Evolutionary conservation across 2,329 filamentous ascomycete genomes (phyloP).

Genomic region (Alternaria incomplexa): DNA sequence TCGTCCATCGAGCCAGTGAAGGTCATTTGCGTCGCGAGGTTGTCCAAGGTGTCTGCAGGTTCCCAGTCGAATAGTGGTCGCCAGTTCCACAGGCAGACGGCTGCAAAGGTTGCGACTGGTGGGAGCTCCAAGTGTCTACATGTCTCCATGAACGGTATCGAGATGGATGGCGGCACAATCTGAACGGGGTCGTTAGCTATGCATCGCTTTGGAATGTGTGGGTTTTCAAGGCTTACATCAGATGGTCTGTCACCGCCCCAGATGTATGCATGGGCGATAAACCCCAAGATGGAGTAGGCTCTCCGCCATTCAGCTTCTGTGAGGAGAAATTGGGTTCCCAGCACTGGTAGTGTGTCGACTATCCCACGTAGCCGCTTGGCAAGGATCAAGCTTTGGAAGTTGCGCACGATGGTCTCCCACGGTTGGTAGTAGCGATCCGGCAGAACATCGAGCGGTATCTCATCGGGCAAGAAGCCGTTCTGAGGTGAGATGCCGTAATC

Average conservation of each 20-base stretch:
- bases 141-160: conserved; percentile 79
- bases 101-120: conserved; percentile 92
- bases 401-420: conserved; percentile 87
- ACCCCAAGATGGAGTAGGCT: conserved; percentile 79
- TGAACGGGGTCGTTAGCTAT: conserved; percentile 40
- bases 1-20: conserved; percentile 95
- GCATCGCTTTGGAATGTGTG: neutral
- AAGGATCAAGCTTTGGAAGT: conserved; percentile 85
- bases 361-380: conserved; percentile 81
- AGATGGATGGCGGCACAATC: conserved; percentile 78
- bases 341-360: conserved; percentile 79
- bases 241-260: conserved; percentile 81
- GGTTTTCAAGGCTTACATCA: conserved; percentile 61
- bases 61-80: conserved; percentile 88
- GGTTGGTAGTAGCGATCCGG: conserved; percentile 92
- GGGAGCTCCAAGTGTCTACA: conserved; percentile 82
- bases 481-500: conserved; percentile 81
- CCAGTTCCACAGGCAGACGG: conserved; percentile 95
- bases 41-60: conserved; percentile 80
- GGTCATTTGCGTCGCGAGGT: conserved; percentile 84
- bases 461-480: conserved; percentile 86
- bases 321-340: conserved; percentile 81
- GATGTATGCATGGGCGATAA: conserved; percentile 84
- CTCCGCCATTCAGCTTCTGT: conserved; percentile 90
- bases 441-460: conserved; percentile 78